These are phyloP conservation scores for Schizosaccharomyces versatilis DNA, from an alignment of 1,139 yeast species.

Conservation along the genomic window DNA sequence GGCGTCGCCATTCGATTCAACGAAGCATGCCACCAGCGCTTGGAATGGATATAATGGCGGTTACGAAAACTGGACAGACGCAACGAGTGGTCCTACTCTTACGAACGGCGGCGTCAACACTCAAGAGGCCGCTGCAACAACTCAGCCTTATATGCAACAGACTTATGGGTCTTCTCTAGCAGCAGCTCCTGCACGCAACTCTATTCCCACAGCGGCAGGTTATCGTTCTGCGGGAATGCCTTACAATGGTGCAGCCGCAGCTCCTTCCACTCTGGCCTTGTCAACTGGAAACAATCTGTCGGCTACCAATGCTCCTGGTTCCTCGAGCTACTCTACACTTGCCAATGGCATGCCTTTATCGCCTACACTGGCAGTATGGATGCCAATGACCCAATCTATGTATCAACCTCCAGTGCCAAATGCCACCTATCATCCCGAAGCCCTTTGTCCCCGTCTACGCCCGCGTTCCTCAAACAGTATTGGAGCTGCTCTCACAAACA, in stretches of 20 bases:
- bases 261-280: neutral
- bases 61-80: neutral
- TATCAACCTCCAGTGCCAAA: neutral
- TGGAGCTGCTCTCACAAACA: neutral
- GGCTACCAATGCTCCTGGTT: neutral
- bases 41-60: neutral
- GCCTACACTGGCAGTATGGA: neutral
- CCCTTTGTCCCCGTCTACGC: neutral
- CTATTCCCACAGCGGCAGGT: neutral
- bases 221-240: neutral
- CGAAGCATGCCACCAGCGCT: neutral
- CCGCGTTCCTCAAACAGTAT: neutral
- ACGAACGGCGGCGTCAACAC: neutral
- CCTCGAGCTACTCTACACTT: neutral
- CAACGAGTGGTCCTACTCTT: neutral
- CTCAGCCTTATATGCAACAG: neutral
- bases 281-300: neutral
- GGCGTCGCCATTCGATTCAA: neutral
- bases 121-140: neutral
- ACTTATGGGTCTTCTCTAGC: neutral
- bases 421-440: neutral
- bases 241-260: neutral
- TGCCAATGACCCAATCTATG: conserved; percentile 1
- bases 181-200: no score
- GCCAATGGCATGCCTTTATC: neutral